Evolutionary conservation across 495 filamentous ascomycete genomes (phyloP).

Genomic region (Aspergillus taichungensis): DNA sequence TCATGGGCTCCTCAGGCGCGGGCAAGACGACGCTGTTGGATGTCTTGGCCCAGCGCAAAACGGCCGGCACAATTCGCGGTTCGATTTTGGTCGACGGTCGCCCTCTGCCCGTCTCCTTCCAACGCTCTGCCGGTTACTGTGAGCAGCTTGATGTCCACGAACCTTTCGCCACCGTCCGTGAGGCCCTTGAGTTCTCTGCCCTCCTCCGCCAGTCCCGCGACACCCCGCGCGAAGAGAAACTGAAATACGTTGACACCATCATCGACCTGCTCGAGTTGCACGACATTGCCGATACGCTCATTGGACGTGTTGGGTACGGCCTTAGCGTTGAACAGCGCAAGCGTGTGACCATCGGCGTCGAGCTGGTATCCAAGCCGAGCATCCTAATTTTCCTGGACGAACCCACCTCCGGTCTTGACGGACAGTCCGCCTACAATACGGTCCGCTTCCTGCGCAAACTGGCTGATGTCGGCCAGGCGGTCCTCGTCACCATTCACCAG

Average conservation of each 20-base stretch:
- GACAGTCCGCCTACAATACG: slow-evolving; percentile 54
- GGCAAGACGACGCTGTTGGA: slow-evolving; percentile 56
- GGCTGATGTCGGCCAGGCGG: slow-evolving; percentile 57
- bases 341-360: slow-evolving; percentile 58
- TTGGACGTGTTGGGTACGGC: slow-evolving; percentile 45
- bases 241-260: slow-evolving; percentile 51
- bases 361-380: slow-evolving; percentile 57
- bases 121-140: slow-evolving; percentile 54
- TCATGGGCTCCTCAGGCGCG: slow-evolving; percentile 59
- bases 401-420: slow-evolving; percentile 65
- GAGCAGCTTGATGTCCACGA: slow-evolving; percentile 57
- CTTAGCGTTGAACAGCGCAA: slow-evolving; percentile 55
- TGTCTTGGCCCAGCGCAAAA: slow-evolving; percentile 57
- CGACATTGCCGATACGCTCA: slow-evolving; percentile 44
- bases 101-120: slow-evolving; percentile 70
- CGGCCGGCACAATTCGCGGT: slow-evolving; percentile 78
- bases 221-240: slow-evolving; percentile 45
- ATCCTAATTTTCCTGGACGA: slow-evolving; percentile 71
- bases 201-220: slow-evolving; percentile 46
- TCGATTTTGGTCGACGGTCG: slow-evolving; percentile 79
- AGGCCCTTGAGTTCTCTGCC: slow-evolving; percentile 52
- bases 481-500: slow-evolving; percentile 71
- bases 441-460: slow-evolving; percentile 57
- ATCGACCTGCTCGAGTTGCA: slow-evolving; percentile 51
- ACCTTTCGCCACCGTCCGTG: slow-evolving; percentile 50